Evolutionary conservation across 345 rosid species (phyloP), one percentile per base, ranked within the genome.

Genomic region (Salix suchowensis): DNA sequence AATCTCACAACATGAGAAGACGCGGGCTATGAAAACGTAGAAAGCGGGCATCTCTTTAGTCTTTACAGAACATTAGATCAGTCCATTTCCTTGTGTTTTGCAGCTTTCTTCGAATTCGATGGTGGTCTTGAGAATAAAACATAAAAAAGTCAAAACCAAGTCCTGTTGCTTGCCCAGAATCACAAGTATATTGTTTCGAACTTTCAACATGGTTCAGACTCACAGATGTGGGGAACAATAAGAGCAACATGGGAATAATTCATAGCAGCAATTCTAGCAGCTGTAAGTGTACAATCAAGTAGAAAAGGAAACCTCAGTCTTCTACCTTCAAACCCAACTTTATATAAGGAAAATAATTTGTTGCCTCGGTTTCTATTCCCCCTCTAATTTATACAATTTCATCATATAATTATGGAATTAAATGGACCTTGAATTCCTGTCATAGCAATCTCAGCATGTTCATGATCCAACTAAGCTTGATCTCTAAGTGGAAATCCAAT

Each of bases 381-480:
- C 77, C 65, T 78, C 79, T 81, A 77, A 73, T 87, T 80, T 85
- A 79, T 84, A 82, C 88, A 80, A 70, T 80, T 79, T 76, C 79
- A 79, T 74, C 81, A 82, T 76, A 79, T 48, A 70, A 79, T 73
- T 58, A 66, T 39, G 65, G 72, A 77, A 81, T 39, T 58, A 83
- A 81, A 84, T 66, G 58, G 78, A 84, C 79, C 84, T 71, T 75
- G 14, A 81, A 65, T 62, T 78, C 76, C 83, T 76, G 69, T 36
- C 23, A 70, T 36, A 65, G 28, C 55, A 58, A 68, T 66, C 64
- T 34, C 26, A 2, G 65, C 36, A 10, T 77, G 84, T 65, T 74
- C 77, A 42, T 9, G 40, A 28, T 24, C 69, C 72, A 68, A 60
- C 46, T 52, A 42, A 66, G 37, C 80, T 52, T 14, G 42, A 30